These are phyloP conservation scores for Saccharomyces cerevisiae DNA, from an alignment of 805 yeast species.

Conservation along the genomic window DNA sequence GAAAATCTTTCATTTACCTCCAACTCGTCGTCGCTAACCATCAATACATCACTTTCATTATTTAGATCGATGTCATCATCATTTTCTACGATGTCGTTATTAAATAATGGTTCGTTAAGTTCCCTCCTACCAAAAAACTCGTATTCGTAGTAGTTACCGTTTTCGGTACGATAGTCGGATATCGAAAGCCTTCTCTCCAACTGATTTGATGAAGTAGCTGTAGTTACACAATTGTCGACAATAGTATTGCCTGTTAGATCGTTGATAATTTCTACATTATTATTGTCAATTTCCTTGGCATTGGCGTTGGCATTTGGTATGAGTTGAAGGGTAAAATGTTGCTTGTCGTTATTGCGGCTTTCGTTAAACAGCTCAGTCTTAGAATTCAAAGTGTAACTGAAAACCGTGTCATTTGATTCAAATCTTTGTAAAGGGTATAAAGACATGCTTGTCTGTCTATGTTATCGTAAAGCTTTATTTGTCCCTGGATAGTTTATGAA, in stretches of 20 bases:
- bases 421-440: neutral
- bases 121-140: conserved; percentile 19
- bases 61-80: conserved; percentile 6
- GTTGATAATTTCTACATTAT: conserved; percentile 7
- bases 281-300: neutral
- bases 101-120: neutral
- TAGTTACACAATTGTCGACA: conserved; percentile 8
- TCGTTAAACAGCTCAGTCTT: neutral
- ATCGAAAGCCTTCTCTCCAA: conserved; percentile 22
- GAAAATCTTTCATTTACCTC: neutral
- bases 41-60: conserved; percentile 1
- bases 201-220: neutral
- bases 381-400: neutral
- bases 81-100: conserved; percentile 2
- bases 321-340: neutral
- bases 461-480: neutral
- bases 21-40: conserved; percentile 1
- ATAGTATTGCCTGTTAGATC: conserved; percentile 28
- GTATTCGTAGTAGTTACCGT: conserved; percentile 26
- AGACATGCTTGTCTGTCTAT: neutral
- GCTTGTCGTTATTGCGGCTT: neutral
- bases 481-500: neutral
- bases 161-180: conserved; percentile 22
- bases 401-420: neutral
- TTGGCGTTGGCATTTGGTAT: neutral